Percentiles rank a stretch among this genome's conserved stretches.
Conservation (phyloP, 305 asterid genomes). For the Fraxinus greggii region DNA sequence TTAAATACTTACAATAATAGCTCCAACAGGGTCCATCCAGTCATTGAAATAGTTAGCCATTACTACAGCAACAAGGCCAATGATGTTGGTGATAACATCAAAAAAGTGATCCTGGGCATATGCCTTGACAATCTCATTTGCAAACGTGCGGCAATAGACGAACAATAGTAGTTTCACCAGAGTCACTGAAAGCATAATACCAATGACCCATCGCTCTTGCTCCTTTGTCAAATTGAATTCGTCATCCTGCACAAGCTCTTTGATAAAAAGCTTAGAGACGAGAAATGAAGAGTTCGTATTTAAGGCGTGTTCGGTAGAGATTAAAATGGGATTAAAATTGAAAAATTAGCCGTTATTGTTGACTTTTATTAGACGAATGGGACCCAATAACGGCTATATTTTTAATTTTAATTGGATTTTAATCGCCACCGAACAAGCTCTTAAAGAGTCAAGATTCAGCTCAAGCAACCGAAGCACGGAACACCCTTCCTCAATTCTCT, state of each 20-base stretch:
- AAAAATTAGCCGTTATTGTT: no score
- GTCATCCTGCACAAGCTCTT: constrained; percentile 13
- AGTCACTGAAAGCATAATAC: constrained; percentile 35
- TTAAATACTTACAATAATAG: constrained; percentile 26
- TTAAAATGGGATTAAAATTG: no score
- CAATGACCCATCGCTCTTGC: constrained; percentile 31
- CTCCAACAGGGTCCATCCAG: constrained; percentile 38
- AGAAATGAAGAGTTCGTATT: not conserved
- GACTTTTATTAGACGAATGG: no score
- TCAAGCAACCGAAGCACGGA: constrained; percentile 5
- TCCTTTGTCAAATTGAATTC: constrained; percentile 28
- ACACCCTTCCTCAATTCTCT: not conserved
- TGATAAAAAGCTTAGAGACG: not conserved
- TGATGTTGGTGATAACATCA: constrained; percentile 31
- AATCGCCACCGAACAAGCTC: no score
- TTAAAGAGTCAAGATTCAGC: not conserved
- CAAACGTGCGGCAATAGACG: constrained; percentile 31
- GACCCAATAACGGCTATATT: no score
- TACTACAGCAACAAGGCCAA: constrained; percentile 30
- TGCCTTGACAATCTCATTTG: constrained; percentile 37
- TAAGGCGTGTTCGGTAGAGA: no score
- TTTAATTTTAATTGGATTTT: no score
- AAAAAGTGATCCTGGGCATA: constrained; percentile 37
- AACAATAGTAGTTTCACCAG: constrained; percentile 28
- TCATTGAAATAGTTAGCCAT: constrained; percentile 27